These are phyloP conservation scores for Tetrapisispora fleetii DNA, from an alignment of 805 yeast genomes.

Conservation along the genomic window DNA sequence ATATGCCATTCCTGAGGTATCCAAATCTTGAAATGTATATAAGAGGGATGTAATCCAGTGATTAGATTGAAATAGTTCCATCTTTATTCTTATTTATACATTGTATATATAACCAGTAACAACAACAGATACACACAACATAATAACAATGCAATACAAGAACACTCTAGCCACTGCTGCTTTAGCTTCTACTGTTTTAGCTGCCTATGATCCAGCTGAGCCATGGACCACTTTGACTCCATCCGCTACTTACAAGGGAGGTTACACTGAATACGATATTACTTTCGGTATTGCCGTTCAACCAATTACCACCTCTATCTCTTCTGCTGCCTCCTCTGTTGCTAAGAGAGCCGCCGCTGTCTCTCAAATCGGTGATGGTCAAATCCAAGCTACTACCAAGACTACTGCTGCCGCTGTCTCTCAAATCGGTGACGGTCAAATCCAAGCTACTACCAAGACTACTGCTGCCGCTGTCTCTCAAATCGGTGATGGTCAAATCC, in stretches of 20 bases:
- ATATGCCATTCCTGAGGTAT: too few species aligned
- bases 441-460: slow-evolving; percentile 31
- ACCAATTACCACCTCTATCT: slow-evolving; percentile 29
- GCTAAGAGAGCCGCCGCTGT: slow-evolving; percentile 36
- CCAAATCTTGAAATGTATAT: too few species aligned
- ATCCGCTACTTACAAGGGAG: slow-evolving; percentile 31
- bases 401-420: slow-evolving; percentile 32
- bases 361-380: slow-evolving; percentile 33
- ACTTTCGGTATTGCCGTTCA: slow-evolving; percentile 37
- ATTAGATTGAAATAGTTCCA: neutral
- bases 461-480: slow-evolving; percentile 28
- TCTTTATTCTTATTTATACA: too few species aligned
- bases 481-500: slow-evolving; percentile 37
- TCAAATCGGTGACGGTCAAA: slow-evolving; percentile 25
- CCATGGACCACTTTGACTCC: slow-evolving; percentile 39
- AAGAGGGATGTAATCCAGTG: too few species aligned
- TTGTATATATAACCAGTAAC: too few species aligned
- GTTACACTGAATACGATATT: slow-evolving; percentile 29
- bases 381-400: slow-evolving; percentile 36
- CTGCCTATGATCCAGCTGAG: slow-evolving; percentile 24
- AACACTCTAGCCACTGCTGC: slow-evolving; percentile 25
- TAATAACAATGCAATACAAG: slow-evolving; percentile 19
- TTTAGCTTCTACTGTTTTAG: slow-evolving; percentile 21
- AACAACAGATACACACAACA: neutral
- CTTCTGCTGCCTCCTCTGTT: slow-evolving; percentile 36